phyloP scores from a whole-genome alignment of 2,329 filamentous ascomycete species.

The Fonsecaea erecta region DNA sequence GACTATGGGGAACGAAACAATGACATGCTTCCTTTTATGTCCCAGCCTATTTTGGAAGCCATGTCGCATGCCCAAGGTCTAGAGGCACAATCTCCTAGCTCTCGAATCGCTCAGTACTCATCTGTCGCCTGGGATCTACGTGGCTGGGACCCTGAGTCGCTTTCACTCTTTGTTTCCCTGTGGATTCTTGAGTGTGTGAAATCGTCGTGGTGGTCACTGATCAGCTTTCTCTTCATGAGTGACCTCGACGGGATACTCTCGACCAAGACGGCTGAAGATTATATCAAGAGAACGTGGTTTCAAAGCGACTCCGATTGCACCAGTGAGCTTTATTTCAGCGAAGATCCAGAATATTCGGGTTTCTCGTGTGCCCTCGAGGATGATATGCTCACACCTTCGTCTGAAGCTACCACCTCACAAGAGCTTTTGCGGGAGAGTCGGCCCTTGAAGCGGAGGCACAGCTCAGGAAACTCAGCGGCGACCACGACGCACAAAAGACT shows the following conservation, averaged over 20 bases:
- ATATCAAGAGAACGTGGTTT: background rate
- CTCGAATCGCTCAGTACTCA: background rate
- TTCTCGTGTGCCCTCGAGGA: background rate
- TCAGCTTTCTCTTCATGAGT: background rate
- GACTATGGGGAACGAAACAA: background rate
- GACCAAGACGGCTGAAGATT: background rate
- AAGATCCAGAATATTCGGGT: background rate
- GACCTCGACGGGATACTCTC: background rate
- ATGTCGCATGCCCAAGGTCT: background rate
- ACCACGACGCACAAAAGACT: background rate
- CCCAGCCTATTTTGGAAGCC: background rate
- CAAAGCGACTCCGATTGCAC: background rate
- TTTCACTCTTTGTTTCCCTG: background rate
- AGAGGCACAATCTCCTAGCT: background rate
- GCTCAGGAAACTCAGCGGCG: background rate
- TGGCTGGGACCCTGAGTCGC: background rate
- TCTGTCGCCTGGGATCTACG: background rate
- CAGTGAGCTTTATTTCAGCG: background rate
- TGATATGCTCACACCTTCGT: background rate
- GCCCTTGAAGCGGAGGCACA: background rate
- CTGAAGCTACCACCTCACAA: background rate
- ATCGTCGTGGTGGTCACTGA: slow-evolving; percentile 13
- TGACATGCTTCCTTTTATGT: background rate
- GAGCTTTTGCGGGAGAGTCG: background rate
- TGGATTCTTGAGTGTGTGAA: slow-evolving; percentile 8